These are phyloP conservation scores for Rhizopus delemar DNA, from an alignment of 371 early-diverging fungal species.

Conservation along the genomic window DNA sequence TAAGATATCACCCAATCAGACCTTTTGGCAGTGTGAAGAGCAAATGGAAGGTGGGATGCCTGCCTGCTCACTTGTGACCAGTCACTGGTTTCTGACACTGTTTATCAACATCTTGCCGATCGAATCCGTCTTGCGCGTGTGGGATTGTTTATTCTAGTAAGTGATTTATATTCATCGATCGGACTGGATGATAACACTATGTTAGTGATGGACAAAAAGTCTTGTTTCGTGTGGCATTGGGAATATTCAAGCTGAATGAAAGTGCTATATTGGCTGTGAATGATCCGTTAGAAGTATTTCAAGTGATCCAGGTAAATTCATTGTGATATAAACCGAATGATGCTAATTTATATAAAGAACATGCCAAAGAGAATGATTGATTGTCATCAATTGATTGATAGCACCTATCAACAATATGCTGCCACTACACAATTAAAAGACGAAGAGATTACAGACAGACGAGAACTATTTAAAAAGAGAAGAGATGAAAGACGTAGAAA, in stretches of 20 bases:
- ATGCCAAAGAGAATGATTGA: constrained; percentile 76
- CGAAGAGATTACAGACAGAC: constrained; percentile 55
- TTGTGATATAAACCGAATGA: too few relatives aligned
- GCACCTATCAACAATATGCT: constrained; percentile 55
- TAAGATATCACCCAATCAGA: constrained; percentile 47
- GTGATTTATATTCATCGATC: neutral
- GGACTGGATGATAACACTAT: neutral
- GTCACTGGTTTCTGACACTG: constrained; percentile 85
- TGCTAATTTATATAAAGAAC: constrained; percentile 38
- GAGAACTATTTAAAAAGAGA: constrained; percentile 51
- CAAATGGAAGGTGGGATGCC: constrained; percentile 58
- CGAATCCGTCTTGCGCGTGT: constrained; percentile 75
- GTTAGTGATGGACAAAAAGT: constrained; percentile 77
- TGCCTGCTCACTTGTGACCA: constrained; percentile 74
- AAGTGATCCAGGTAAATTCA: constrained; percentile 57
- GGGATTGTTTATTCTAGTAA: constrained; percentile 85
- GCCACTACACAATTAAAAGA: constrained; percentile 54
- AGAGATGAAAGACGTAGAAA: constrained; percentile 47
- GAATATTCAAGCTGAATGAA: constrained; percentile 77
- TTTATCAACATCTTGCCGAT: constrained; percentile 78
- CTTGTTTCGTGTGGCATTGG: constrained; percentile 76
- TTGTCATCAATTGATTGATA: constrained; percentile 73
- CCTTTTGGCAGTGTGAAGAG: constrained; percentile 60
- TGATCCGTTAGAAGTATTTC: constrained; percentile 73
- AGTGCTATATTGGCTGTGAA: constrained; percentile 59